Conservation (phyloP, 352 stramenopile species). For the Phytophthora foliorum region DNA sequence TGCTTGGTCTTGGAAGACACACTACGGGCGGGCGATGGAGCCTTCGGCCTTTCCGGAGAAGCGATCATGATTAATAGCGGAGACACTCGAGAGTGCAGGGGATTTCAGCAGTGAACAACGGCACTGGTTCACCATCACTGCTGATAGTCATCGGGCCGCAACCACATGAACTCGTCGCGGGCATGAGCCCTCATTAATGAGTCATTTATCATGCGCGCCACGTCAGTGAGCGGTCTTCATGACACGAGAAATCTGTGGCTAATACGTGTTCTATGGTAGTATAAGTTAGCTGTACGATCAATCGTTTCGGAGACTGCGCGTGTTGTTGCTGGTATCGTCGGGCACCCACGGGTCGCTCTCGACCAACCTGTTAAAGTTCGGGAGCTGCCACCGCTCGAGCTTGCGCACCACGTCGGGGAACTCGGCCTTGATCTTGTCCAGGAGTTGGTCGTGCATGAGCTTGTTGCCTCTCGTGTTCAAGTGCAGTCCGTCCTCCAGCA, state of each 20-base stretch:
- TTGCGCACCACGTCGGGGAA: slow-evolving; percentile 37
- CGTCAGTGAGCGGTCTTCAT: too few relatives aligned
- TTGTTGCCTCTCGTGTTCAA: slow-evolving; percentile 60
- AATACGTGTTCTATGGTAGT: slow-evolving; percentile 9
- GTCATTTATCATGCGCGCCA: too few relatives aligned
- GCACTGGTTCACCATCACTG: slow-evolving; percentile 23
- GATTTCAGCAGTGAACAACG: slow-evolving; percentile 18
- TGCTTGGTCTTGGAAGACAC: slow-evolving; percentile 23
- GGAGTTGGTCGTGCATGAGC: slow-evolving; percentile 54
- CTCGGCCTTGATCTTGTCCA: slow-evolving; percentile 42
- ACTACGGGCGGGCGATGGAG: background rate
- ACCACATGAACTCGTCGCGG: slow-evolving; percentile 10
- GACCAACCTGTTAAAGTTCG: slow-evolving; percentile 26
- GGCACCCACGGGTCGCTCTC: slow-evolving; percentile 31
- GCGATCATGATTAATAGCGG: background rate
- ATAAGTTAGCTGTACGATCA: slow-evolving; percentile 33
- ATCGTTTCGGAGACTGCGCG: slow-evolving; percentile 22
- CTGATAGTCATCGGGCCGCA: background rate
- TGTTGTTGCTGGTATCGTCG: slow-evolving; percentile 20
- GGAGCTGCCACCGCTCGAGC: slow-evolving; percentile 29
- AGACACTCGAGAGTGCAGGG: background rate
- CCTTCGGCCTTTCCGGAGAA: slow-evolving; percentile 2
- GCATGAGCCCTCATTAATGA: background rate
- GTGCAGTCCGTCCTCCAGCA: slow-evolving; percentile 65
- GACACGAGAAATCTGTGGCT: background rate